Base-by-base conservation (phyloP, 2,329 filamentous ascomycete genomes). In the Botrytis tulipae region DNA sequence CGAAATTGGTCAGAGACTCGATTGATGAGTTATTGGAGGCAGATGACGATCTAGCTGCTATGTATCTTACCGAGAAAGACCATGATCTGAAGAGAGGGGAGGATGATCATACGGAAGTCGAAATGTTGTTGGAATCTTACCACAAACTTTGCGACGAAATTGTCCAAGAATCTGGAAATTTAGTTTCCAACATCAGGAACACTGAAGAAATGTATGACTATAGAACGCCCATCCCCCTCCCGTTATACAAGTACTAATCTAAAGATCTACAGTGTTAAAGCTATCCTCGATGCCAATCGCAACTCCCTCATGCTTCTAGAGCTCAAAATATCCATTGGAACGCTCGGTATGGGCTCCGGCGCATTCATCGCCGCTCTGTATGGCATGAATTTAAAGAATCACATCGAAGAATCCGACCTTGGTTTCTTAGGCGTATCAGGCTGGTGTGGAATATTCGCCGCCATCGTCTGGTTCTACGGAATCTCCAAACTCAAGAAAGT, bases 301-400 rank as follows among this genome's bases (percentile, higher is more conserved):
- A 99, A 99, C 84, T 93, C 94, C 14, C 92, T 99, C 77, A 99
- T 99, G 96, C 87, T 99, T 29, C 88, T 98, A 46, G 96, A 98
- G 76, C 90, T 99, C 78, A 97, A 97, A 81, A 97, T 98, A 84
- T 96, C 93, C 81, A 95, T 99, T 74, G 93, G 94, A 73, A 98
- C 96, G 1, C 89, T 99, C 7, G 94, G 95, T n/a, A 90, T 98
- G 66, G 95, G 94, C 72, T 94, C 95, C 81, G 96, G 96, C 72
- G 98, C 96, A 68, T 97, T 98, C 81, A 88, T 98, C 79, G 97
- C 96, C 14, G 95, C 95, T n/a, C 90, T 99, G n/a, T 99, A 98
- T 86, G 96, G 96, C 78, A 98, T 98, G 95, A 99, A 99, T 84
- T 86, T 99, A 76, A 97, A 98, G 82, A 98, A 98, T 83, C 98